phyloP scores from a whole-genome alignment of 2,329 filamentous ascomycete genomes.

The Trichophyton benhamiae region DNA sequence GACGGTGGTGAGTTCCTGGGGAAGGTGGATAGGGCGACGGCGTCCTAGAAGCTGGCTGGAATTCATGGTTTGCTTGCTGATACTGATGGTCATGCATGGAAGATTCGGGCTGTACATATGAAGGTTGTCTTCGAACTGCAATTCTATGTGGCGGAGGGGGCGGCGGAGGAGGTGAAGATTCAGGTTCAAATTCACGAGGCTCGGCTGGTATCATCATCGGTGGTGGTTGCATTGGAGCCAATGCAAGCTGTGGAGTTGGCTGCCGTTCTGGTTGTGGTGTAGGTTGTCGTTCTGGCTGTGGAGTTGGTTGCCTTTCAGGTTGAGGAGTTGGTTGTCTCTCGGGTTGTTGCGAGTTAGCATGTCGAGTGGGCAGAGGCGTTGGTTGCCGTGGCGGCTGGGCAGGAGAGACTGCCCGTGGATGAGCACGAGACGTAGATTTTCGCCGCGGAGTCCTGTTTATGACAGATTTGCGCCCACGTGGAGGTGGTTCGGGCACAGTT shows the following conservation, averaged over 20 bases:
- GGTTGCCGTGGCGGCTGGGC: not conserved
- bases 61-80: slow-evolving; percentile 30
- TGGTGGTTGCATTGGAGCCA: not conserved
- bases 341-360: not conserved
- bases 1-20: slow-evolving; percentile 49
- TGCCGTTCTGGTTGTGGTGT: not conserved
- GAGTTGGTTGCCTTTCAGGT: not conserved
- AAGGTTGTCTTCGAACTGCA: slow-evolving; percentile 34
- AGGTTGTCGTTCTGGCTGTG: not conserved
- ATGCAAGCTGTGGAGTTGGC: not conserved
- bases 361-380: not conserved
- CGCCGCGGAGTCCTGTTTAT: slow-evolving; percentile 1
- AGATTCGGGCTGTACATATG: slow-evolving; percentile 13
- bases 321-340: not conserved
- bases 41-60: slow-evolving; percentile 29
- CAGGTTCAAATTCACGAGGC: slow-evolving; percentile 37
- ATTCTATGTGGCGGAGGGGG: slow-evolving; percentile 67
- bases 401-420: slow-evolving; percentile 7
- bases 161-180: slow-evolving; percentile 68
- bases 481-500: not conserved
- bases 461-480: not conserved
- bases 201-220: slow-evolving; percentile 11
- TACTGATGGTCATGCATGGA: slow-evolving; percentile 25
- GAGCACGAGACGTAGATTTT: slow-evolving; percentile 1
- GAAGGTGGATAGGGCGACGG: slow-evolving; percentile 45